phyloP scores from a whole-genome alignment of 257 asterid species.

The Fraxinus quadrangulata region DNA sequence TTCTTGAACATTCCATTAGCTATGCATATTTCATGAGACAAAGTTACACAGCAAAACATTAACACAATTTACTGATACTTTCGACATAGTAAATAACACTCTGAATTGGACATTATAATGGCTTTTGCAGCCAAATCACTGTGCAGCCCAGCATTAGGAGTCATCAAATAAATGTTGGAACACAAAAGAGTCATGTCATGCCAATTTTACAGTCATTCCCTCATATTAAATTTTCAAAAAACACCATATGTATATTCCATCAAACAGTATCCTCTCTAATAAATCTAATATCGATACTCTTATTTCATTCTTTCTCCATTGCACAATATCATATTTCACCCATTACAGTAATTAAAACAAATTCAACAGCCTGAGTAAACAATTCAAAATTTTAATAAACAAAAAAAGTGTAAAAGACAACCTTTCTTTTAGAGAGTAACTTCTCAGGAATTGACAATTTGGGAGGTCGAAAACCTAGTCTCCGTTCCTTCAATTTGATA shows the following conservation, averaged over 20 bases:
- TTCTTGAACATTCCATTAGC: not conserved
- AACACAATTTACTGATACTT: not conserved
- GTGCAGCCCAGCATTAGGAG: not conserved
- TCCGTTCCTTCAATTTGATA: constrained; percentile 63
- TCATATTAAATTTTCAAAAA: constrained; percentile 12
- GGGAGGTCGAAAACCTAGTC: constrained; percentile 37
- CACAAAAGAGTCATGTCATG: not conserved
- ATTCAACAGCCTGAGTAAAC: not conserved
- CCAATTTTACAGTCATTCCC: too few species aligned
- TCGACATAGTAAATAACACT: not conserved
- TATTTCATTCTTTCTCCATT: not conserved
- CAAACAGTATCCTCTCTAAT: constrained; percentile 3
- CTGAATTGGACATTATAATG: not conserved
- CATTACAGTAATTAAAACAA: not conserved
- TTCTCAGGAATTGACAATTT: constrained; percentile 65
- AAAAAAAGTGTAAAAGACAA: constrained; percentile 30
- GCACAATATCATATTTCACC: not conserved
- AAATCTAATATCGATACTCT: not conserved
- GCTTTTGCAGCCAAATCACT: not conserved
- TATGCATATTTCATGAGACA: not conserved
- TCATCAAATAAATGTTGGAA: not conserved
- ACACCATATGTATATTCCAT: constrained; percentile 15
- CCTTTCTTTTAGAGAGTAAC: constrained; percentile 73
- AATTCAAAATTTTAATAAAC: constrained; percentile 9
- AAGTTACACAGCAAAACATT: not conserved